phyloP scores from a whole-genome alignment of 495 filamentous ascomycete genomes.

The Tetracladium marchalianum region DNA sequence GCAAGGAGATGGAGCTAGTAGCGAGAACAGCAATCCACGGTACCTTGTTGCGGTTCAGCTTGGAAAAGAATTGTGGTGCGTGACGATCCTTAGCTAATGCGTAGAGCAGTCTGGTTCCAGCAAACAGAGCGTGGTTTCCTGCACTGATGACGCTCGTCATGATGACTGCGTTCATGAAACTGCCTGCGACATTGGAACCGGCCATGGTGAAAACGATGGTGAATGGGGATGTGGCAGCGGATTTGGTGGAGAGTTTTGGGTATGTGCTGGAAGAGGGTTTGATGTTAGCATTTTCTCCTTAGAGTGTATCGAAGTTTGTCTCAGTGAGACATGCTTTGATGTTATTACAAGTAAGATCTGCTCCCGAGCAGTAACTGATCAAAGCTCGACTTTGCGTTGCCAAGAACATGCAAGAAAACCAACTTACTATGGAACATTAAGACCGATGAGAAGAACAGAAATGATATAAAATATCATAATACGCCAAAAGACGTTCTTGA shows the following conservation, averaged over 20 bases:
- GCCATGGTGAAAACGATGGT: conserved; percentile 60
- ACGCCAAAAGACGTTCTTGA: conserved; percentile 49
- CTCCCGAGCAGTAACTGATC: no score
- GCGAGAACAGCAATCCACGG: conserved; percentile 50
- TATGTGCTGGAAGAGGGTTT: conserved; percentile 19
- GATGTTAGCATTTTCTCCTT: no score
- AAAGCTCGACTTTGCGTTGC: no score
- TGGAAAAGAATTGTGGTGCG: conserved; percentile 43
- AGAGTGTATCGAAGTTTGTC: no score
- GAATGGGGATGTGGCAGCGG: conserved; percentile 48
- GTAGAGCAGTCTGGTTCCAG: conserved; percentile 53
- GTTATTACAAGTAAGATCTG: no score
- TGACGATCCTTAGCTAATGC: conserved; percentile 49
- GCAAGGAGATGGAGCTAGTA: conserved; percentile 42
- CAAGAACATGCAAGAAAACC: not conserved
- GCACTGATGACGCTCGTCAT: conserved; percentile 64
- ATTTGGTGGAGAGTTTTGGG: conserved; percentile 29
- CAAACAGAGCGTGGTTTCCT: conserved; percentile 52
- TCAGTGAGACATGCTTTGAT: no score
- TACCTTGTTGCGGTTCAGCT: conserved; percentile 43
- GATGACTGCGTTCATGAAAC: conserved; percentile 58
- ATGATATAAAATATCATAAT: conserved; percentile 74
- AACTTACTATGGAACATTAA: conserved; percentile 39
- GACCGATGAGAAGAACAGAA: conserved; percentile 50
- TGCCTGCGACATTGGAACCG: conserved; percentile 51